Evolutionary conservation across 805 yeast species (phyloP).

Genomic region (Hanseniaspora osmophila): DNA sequence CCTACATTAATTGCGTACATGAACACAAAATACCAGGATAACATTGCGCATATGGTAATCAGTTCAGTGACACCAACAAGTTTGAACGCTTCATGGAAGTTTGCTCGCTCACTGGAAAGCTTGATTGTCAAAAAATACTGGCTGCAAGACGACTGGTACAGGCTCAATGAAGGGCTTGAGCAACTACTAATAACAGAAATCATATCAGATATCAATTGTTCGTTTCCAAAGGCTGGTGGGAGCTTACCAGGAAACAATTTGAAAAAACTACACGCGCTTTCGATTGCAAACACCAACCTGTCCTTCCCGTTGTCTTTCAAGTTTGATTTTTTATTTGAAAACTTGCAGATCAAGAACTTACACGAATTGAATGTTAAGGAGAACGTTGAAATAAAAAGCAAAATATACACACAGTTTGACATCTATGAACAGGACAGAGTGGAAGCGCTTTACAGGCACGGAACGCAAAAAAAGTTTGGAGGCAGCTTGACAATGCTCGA

Average conservation of each 20-base stretch:
- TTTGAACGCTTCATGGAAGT: not conserved
- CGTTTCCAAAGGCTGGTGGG: too few species aligned
- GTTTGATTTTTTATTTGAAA: constrained; percentile 1
- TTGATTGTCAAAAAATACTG: constrained; percentile 1
- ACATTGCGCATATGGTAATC: not conserved
- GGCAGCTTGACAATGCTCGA: constrained; percentile 84
- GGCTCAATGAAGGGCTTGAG: not conserved
- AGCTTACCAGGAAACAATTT: not conserved
- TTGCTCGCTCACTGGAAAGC: constrained; percentile 1
- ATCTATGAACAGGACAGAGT: not conserved
- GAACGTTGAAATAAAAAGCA: not conserved
- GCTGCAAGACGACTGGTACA: not conserved
- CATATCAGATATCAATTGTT: not conserved
- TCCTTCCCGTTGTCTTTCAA: constrained; percentile 1
- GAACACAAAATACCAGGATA: not conserved
- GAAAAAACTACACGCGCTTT: not conserved
- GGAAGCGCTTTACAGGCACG: not conserved
- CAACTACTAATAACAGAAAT: not conserved
- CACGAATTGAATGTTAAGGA: constrained; percentile 3
- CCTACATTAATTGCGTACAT: not conserved
- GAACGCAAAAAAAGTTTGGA: too few species aligned
- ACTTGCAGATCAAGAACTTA: not conserved
- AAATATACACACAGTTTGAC: not conserved
- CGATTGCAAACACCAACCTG: constrained; percentile 1
- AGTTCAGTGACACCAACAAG: not conserved